These are phyloP conservation scores for Talaromyces sp. DNA, from an alignment of 2,329 filamentous ascomycete genomes.

Conservation along the genomic window DNA sequence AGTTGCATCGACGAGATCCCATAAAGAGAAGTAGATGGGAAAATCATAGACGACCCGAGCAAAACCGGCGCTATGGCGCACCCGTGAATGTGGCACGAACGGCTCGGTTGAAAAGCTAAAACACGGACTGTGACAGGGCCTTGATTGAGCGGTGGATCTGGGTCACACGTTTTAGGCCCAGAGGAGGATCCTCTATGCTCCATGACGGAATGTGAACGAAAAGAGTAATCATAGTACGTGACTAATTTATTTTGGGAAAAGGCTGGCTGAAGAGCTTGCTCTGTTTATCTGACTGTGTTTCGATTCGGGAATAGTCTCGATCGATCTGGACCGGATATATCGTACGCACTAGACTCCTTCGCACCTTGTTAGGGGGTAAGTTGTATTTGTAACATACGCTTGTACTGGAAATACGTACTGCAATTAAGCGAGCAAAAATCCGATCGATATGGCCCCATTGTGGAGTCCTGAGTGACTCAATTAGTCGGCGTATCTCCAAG, in stretches of 20 bases:
- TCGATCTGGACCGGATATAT: background rate
- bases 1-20: background rate
- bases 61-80: slow-evolving; percentile 4
- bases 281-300: background rate
- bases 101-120: slow-evolving; percentile 7
- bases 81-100: slow-evolving; percentile 12
- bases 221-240: background rate
- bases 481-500: slow-evolving; percentile 1
- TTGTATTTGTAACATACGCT: background rate
- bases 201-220: slow-evolving; percentile 1
- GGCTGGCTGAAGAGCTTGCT: slow-evolving; percentile 13
- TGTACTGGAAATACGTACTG: background rate
- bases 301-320: slow-evolving; percentile 1
- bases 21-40: background rate
- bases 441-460: slow-evolving; percentile 4
- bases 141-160: background rate
- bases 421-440: background rate
- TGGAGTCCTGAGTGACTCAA: background rate
- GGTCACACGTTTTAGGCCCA: background rate
- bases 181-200: background rate
- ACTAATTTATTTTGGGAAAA: background rate
- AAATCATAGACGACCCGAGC: slow-evolving; percentile 5
- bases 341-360: background rate
- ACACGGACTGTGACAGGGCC: slow-evolving; percentile 1
- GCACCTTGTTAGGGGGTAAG: background rate